Evolutionary conservation across 2,329 filamentous ascomycete species (phyloP).

Genomic region (Bipolaris victoriae): DNA sequence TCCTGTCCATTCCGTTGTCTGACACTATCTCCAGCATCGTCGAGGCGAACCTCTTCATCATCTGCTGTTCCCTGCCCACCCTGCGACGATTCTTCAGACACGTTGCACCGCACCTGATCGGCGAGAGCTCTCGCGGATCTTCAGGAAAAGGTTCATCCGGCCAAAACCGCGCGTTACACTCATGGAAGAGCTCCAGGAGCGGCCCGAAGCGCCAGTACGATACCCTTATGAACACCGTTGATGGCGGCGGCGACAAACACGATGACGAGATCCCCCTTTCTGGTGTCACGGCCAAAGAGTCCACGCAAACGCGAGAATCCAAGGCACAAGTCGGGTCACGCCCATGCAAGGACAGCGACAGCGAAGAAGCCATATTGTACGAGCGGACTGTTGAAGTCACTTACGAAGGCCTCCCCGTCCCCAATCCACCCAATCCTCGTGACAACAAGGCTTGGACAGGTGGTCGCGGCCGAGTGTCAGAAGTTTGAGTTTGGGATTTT

Average conservation of each 20-base stretch:
- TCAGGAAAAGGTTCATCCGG: constrained; percentile 11
- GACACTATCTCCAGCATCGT: constrained; percentile 36
- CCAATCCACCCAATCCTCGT: constrained; percentile 3
- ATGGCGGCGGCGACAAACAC: constrained; percentile 4
- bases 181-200: constrained; percentile 15
- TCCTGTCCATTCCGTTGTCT: background rate
- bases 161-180: constrained; percentile 12
- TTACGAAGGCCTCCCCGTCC: constrained; percentile 14
- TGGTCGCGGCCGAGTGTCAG: background rate
- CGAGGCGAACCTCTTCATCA: constrained; percentile 52
- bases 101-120: constrained; percentile 39
- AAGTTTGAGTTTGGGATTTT: background rate
- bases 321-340: constrained; percentile 1
- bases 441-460: constrained; percentile 3
- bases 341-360: constrained; percentile 18
- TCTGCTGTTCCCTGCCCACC: constrained; percentile 52
- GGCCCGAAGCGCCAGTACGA: constrained; percentile 21
- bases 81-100: constrained; percentile 51
- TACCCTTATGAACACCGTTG: constrained; percentile 25
- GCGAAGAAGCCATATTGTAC: constrained; percentile 28
- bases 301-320: constrained; percentile 1
- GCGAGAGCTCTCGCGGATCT: constrained; percentile 11
- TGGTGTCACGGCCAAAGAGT: background rate
- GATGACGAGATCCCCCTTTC: constrained; percentile 17
- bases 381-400: constrained; percentile 26